Evolutionary conservation across 345 rosid species (phyloP).

Genomic region (Lepidium aucheri): DNA sequence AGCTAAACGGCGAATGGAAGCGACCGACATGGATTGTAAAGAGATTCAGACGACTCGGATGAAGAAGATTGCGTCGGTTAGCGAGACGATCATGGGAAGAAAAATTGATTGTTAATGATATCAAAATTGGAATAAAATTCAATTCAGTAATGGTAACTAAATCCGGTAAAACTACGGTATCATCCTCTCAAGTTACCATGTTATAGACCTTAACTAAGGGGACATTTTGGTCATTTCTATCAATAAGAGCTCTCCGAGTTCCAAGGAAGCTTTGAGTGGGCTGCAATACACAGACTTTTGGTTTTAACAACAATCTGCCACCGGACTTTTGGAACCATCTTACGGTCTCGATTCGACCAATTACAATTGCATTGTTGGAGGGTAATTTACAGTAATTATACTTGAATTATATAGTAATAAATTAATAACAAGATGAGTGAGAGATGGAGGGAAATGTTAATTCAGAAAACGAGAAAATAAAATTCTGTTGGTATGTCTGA

Average conservation of each 20-base stretch:
- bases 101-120: not conserved
- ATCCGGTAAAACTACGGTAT: not conserved
- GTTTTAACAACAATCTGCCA: no score
- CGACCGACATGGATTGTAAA: constrained; percentile 38
- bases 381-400: no score
- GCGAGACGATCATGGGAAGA: constrained; percentile 21
- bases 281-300: not conserved
- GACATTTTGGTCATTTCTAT: not conserved
- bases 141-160: not conserved
- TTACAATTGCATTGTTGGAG: no score
- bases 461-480: no score
- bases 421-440: no score
- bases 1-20: constrained; percentile 60
- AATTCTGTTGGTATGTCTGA: no score
- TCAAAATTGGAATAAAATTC: not conserved
- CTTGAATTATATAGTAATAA: no score
- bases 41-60: not conserved
- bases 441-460: no score
- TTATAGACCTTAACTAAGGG: not conserved
- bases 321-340: no score
- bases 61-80: constrained; percentile 25
- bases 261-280: not conserved
- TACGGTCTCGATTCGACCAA: no score
- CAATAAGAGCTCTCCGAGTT: not conserved
- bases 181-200: not conserved